Conservation (phyloP, 768 basidiomycete species). For the Mycena kentingensis region DNA sequence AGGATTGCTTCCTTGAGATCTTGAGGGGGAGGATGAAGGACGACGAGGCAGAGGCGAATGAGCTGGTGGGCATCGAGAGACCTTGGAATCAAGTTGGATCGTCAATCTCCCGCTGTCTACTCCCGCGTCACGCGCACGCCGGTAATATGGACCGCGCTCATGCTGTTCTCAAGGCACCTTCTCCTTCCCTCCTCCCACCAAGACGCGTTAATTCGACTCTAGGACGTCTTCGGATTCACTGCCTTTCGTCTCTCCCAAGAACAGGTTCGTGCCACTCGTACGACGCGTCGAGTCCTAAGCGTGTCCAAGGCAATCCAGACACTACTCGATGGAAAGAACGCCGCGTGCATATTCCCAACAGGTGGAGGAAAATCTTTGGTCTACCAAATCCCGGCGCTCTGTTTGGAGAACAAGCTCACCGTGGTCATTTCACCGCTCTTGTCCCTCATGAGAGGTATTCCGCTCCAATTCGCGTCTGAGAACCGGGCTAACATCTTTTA, state of each 20-base stretch:
- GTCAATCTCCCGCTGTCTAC: neutral
- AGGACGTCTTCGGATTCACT: constrained; percentile 37
- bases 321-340: neutral
- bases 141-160: constrained; percentile 5
- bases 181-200: neutral
- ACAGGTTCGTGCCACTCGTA: constrained; percentile 26
- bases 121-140: neutral
- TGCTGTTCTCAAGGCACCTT: constrained; percentile 9
- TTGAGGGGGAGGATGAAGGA: too few relatives aligned
- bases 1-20: too few relatives aligned
- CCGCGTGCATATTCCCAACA: neutral
- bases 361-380: neutral
- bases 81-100: too few relatives aligned
- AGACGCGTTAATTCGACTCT: constrained; percentile 12
- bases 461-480: too few relatives aligned
- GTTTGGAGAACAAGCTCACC: constrained; percentile 35
- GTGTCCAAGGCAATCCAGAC: neutral
- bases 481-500: neutral
- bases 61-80: too few relatives aligned
- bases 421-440: constrained; percentile 41
- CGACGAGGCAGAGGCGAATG: neutral
- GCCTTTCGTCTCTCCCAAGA: constrained; percentile 42
- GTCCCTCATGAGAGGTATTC: constrained; percentile 38
- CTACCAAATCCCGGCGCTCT: constrained; percentile 40
- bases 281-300: neutral